Base-by-base conservation (phyloP, 306 rosid genomes). In the Pachyrhizus erosus region DNA sequence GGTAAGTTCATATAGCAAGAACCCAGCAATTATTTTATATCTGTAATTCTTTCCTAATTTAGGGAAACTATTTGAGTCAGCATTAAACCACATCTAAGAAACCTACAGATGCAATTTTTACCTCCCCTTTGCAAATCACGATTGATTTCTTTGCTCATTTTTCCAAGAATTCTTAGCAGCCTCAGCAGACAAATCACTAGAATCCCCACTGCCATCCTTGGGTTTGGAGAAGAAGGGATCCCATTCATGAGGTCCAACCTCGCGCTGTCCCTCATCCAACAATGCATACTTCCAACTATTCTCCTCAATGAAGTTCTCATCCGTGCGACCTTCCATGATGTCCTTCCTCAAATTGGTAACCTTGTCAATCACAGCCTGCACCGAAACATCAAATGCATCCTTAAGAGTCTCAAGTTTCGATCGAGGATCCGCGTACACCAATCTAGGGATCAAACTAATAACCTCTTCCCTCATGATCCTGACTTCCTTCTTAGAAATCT, bases 151-250 rank as follows among this genome's bases (percentile, higher is more conserved):
- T 73, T 86, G 98, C 85, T 96, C 99, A 77, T 90, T 96, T 78
- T 92, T 90, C 99, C 98, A 93, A 10, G 99, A 96, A 34, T 93
- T 96, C 86, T 96, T 96, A 0, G 98, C 98, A 82, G 83, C 98
- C 80, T 89, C 87, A 0, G 92, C 92, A 21, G 96, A 87, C 20
- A 84, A 80, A 70, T 91, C 94, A 55, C 39, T 45, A 15, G 99
- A 92, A 48, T 96, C 97, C 8, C 83, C 93, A 52, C n/a, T 87
- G 7, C 88, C 97, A 13, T 91, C 96, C 87, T 93, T 96, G 0
- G 98, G 99, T 82, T 96, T 93, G 10, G 99, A 94, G 84, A 96
- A 96, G 96, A 96, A 93, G 49, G 97, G 99, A 87, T 96, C 99
- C 98, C 99, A 96, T 86, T 89, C 98, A 84, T 93, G 99, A 67